phyloP scores from a whole-genome alignment of 192 early-diverging fungal genomes.

The Chytriomyces sp. region DNA sequence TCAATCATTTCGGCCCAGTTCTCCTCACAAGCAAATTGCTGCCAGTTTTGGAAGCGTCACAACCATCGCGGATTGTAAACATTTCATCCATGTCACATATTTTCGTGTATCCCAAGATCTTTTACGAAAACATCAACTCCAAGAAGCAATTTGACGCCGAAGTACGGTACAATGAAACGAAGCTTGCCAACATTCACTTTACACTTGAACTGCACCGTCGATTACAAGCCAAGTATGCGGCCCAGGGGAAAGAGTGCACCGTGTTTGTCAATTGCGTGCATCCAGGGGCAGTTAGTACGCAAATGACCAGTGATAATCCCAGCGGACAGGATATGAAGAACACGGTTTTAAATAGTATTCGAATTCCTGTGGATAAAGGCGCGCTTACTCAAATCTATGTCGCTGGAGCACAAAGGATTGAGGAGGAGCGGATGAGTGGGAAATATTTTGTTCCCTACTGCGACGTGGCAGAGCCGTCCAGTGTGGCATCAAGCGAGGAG shows the following conservation, averaged over 20 bases:
- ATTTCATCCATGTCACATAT: conserved; percentile 50
- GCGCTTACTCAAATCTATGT: conserved; percentile 45
- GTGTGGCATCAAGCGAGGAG: conserved; percentile 11
- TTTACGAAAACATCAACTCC: conserved; percentile 44
- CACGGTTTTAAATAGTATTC: conserved; percentile 12
- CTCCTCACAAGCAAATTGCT: conserved; percentile 50
- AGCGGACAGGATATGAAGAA: not conserved
- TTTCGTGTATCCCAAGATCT: conserved; percentile 33
- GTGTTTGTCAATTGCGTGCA: conserved; percentile 59
- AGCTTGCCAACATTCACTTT: conserved; percentile 59
- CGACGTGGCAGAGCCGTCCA: conserved; percentile 2
- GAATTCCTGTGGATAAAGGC: conserved; percentile 41
- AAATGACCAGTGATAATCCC: conserved; percentile 18
- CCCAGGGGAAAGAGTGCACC: conserved; percentile 36
- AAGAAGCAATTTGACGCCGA: not conserved
- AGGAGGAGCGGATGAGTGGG: conserved; percentile 28
- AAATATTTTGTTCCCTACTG: conserved; percentile 50
- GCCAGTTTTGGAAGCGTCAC: conserved; percentile 43
- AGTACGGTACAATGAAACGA: conserved; percentile 53
- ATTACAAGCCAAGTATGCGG: conserved; percentile 27
- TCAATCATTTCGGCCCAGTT: conserved; percentile 55
- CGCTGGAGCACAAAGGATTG: conserved; percentile 35
- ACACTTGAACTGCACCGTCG: conserved; percentile 47
- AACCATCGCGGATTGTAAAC: conserved; percentile 57
- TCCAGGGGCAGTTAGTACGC: conserved; percentile 51